Evolutionary conservation across 169 alveolate species (phyloP).

Genomic region (Eimeria maxima): DNA sequence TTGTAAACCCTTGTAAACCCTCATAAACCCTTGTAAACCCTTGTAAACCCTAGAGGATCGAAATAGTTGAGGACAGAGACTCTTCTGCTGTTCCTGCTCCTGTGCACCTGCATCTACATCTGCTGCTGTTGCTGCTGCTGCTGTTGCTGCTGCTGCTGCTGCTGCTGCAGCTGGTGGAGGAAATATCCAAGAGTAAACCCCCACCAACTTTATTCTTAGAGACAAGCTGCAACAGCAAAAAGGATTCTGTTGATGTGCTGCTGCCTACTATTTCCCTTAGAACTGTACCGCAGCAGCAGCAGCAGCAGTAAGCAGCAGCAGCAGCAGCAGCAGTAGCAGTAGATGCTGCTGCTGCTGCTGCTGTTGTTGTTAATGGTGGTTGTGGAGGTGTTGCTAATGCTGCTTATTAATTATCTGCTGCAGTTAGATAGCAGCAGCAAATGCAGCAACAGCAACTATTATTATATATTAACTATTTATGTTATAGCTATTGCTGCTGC

Average conservation of each 20-base stretch:
- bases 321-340: neutral
- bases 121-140: constrained; percentile 31
- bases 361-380: neutral
- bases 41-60: neutral
- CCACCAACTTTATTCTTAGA: constrained; percentile 49
- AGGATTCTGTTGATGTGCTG: constrained; percentile 80
- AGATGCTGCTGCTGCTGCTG: neutral
- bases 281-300: neutral
- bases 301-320: neutral
- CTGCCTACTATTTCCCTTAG: constrained; percentile 49
- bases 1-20: neutral
- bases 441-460: too few relatives aligned
- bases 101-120: neutral
- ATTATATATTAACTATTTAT: too few relatives aligned
- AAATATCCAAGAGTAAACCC: neutral
- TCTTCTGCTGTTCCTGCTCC: neutral
- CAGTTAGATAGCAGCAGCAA: neutral
- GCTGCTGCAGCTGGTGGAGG: constrained; percentile 87
- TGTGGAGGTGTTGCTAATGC: neutral
- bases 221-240: constrained; percentile 44
- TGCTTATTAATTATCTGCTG: too few relatives aligned
- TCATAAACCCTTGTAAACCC: neutral
- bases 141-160: constrained; percentile 13
- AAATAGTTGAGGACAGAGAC: neutral
- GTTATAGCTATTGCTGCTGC: too few relatives aligned